phyloP scores from a whole-genome alignment of 352 stramenopile species.

The Thraustochytrium striatum region DNA sequence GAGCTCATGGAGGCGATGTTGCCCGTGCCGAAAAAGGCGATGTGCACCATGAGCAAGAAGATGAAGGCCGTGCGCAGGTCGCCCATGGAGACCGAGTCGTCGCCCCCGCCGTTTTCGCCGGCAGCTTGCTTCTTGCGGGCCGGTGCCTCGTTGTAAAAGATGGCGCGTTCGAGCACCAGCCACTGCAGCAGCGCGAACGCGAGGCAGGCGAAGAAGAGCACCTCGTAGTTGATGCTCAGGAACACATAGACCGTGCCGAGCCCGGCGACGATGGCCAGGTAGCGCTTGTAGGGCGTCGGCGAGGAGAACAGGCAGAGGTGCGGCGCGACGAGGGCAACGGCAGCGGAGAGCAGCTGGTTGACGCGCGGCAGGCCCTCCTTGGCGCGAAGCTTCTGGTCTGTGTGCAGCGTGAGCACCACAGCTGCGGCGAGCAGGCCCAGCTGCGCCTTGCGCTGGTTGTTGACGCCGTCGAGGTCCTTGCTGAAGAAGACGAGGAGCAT shows the following conservation, averaged over 20 bases:
- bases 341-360: conserved; percentile 26
- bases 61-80: conserved; percentile 70
- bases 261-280: conserved; percentile 58
- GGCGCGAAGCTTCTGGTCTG: not conserved
- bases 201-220: conserved; percentile 69
- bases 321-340: not conserved
- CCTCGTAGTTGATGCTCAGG: conserved; percentile 76
- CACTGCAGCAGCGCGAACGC: conserved; percentile 63
- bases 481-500: conserved; percentile 30
- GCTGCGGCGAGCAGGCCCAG: conserved; percentile 56
- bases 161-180: conserved; percentile 60
- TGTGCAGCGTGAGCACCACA: conserved; percentile 50
- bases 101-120: too few relatives aligned
- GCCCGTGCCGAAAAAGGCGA: conserved; percentile 74
- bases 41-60: conserved; percentile 71
- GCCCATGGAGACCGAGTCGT: conserved; percentile 25
- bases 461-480: conserved; percentile 17
- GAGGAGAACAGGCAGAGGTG: conserved; percentile 28
- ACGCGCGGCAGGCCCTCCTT: conserved; percentile 26
- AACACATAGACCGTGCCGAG: conserved; percentile 66
- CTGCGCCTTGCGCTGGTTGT: not conserved
- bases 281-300: conserved; percentile 43
- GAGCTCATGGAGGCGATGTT: conserved; percentile 78
- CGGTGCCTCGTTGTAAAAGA: too few relatives aligned
- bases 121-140: conserved; percentile 6